A percentile compares a stretch with the other conserved stretches of the same genome.
These are phyloP conservation scores for Olyra latifolia DNA, from an alignment of 176 grass and related monocot genomes.

Conservation along the genomic window DNA sequence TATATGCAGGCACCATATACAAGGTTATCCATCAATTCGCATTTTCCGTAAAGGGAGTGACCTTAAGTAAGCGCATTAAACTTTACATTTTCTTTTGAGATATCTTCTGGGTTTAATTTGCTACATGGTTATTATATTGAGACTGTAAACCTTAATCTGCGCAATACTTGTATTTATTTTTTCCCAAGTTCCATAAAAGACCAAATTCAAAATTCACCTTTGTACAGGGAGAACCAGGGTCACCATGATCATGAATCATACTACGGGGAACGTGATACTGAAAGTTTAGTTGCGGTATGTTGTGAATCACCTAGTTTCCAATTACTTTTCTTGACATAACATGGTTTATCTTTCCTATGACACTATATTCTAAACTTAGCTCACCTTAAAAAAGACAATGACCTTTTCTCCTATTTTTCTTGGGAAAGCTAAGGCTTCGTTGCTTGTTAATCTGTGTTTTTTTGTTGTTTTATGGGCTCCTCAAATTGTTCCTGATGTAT, in stretches of 20 bases:
- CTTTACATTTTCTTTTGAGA: slow-evolving; percentile 21
- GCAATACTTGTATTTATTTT: slow-evolving; percentile 32
- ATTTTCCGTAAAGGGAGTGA: slow-evolving; percentile 95
- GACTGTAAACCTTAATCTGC: slow-evolving; percentile 15
- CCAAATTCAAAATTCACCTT: slow-evolving; percentile 19
- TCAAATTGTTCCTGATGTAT: slow-evolving; percentile 22
- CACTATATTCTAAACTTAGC: slow-evolving; percentile 13
- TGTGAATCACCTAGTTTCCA: slow-evolving; percentile 21
- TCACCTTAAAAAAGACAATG: not conserved
- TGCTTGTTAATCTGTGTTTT: slow-evolving; percentile 8
- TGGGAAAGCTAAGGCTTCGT: slow-evolving; percentile 4
- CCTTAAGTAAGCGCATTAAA: slow-evolving; percentile 73
- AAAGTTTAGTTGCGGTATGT: slow-evolving; percentile 97
- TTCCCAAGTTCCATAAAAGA: slow-evolving; percentile 6
- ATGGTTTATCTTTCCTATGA: slow-evolving; percentile 5
- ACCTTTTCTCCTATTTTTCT: slow-evolving; percentile 3
- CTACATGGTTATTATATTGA: not conserved
- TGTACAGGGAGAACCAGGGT: slow-evolving; percentile 81
- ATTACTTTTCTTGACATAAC: slow-evolving; percentile 18
- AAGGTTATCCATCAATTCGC: slow-evolving; percentile 95
- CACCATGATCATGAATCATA: slow-evolving; percentile 99
- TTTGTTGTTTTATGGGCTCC: not conserved
- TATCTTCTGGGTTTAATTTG: slow-evolving; percentile 16
- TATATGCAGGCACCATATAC: slow-evolving; percentile 88
- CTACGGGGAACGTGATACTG: slow-evolving; percentile 96